Conservation (phyloP, 768 basidiomycete genomes). For the Lactarius pseudohatsudake region DNA sequence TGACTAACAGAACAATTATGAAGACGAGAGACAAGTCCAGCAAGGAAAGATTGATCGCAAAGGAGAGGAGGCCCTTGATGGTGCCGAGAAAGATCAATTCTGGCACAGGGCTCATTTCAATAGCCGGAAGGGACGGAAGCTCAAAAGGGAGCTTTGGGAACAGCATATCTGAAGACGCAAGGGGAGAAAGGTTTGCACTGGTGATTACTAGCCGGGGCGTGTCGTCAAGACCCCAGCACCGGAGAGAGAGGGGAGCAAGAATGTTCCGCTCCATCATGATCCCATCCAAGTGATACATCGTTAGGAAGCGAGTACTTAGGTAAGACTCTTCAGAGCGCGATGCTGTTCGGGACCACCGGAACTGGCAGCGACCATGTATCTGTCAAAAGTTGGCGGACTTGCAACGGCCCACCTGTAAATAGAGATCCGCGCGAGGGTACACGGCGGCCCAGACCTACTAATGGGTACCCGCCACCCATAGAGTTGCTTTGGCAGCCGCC, state of each 20-base stretch:
- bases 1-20: conserved; percentile 17
- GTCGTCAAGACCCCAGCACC: background rate
- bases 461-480: too few species aligned
- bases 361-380: background rate
- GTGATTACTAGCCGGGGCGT: background rate
- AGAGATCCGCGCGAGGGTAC: too few species aligned
- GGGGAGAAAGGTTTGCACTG: background rate
- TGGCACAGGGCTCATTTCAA: conserved; percentile 21
- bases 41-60: conserved; percentile 24
- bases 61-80: conserved; percentile 24
- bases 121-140: conserved; percentile 9
- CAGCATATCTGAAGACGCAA: conserved; percentile 4
- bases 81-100: conserved; percentile 25
- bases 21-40: conserved; percentile 23
- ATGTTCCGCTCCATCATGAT: background rate
- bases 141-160: conserved; percentile 7
- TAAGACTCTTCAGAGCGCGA: background rate
- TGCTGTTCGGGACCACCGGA: conserved; percentile 2
- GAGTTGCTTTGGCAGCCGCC: too few species aligned
- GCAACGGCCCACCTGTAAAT: background rate
- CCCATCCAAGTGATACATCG: background rate
- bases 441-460: too few species aligned
- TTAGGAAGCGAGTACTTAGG: background rate
- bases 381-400: background rate
- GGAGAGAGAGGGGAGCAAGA: background rate